Percentiles rank a stretch among this genome's conserved stretches.
Evolutionary conservation across 768 basidiomycete species (phyloP).

Genomic region (Pleurotus tuber-regium): DNA sequence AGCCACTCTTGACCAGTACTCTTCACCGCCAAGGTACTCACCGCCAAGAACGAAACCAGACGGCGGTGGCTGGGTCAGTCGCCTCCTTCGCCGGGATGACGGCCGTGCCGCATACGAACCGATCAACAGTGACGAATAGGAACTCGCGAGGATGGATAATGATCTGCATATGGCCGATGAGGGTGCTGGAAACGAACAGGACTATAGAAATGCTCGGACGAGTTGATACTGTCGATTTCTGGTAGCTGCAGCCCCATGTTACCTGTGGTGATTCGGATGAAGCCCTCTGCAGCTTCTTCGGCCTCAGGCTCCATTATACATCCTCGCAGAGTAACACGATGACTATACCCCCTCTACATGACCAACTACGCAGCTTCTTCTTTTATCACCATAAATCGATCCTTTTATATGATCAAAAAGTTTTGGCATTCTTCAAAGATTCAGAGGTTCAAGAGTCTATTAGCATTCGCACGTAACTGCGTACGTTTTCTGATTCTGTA

Average conservation of each 20-base stretch:
- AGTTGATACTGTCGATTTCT: constrained; percentile 1
- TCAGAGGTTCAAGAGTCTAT: not conserved
- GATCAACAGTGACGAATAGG: constrained; percentile 36
- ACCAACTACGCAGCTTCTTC: not conserved
- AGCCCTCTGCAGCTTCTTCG: constrained; percentile 4
- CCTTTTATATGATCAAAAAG: not conserved
- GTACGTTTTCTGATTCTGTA: constrained; percentile 41
- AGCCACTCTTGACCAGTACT: constrained; percentile 30
- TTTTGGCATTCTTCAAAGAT: not conserved
- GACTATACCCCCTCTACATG: not conserved
- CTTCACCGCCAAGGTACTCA: constrained; percentile 22
- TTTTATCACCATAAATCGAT: not conserved
- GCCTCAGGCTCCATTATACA: not conserved
- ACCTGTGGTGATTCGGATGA: constrained; percentile 5
- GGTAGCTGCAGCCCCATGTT: constrained; percentile 7
- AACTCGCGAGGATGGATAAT: constrained; percentile 13
- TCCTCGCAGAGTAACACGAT: constrained; percentile 3
- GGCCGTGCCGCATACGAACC: constrained; percentile 42
- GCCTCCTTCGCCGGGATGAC: constrained; percentile 42
- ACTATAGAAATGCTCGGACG: not conserved
- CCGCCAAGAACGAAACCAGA: constrained; percentile 20
- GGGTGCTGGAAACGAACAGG: constrained; percentile 5
- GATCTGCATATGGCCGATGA: constrained; percentile 2
- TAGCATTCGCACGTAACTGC: not conserved
- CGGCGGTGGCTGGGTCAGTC: constrained; percentile 45